Evolutionary conservation across 768 basidiomycete genomes (phyloP), one percentile per base, ranked within the genome.

Genomic region (Podaxis sp.): DNA sequence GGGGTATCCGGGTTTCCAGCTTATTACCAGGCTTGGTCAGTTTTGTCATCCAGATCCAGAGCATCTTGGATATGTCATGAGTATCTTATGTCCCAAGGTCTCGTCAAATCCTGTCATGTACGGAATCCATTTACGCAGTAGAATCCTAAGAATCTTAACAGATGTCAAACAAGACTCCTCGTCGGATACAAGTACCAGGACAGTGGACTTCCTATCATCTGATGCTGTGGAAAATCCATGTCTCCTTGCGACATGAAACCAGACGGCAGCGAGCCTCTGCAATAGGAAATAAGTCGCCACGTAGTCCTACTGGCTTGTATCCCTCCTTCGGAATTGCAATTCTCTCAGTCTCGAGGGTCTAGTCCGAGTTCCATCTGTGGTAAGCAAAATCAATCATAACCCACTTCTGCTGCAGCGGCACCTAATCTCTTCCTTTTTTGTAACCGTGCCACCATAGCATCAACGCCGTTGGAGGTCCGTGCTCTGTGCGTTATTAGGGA

Each of bases 1-100:
- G 38, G 33, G 19, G 17, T 33, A 59, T 52, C 58, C 58, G 58
- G 58, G 49, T 17, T 59, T 28, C 38, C 48, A 40, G 22, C 11
- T 9, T 8, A 24, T 51, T 24, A 9, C 49, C 17, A 46, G 44
- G 44, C 44, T 17, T 19, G 24, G 9, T 51, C 24, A 2, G 26
- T 51, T 22, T 28, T 51, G 49, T 24, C 49, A 11, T 24, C 26
- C 26, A 19, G 44, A 51, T 28, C 24, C 22, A 51, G 9, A 24
- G 15, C 13, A 12, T 51, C 26, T 51, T 28, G 22, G 13, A 9
- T 24, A 9, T 24, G 49, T 7, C 22, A 51, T 24, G 44, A 19
- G 15, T 22, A 17, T 46, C 44, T 19, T 46, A 19, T 19, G 44
- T 46, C 19, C 44, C 19, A 46, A 19, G n/a, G 17, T 8, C 44